A percentile compares a stretch with the other conserved stretches of the same genome.
phyloP scores from a whole-genome alignment of 352 stramenopile species.

The Aphanomyces euteiches region DNA sequence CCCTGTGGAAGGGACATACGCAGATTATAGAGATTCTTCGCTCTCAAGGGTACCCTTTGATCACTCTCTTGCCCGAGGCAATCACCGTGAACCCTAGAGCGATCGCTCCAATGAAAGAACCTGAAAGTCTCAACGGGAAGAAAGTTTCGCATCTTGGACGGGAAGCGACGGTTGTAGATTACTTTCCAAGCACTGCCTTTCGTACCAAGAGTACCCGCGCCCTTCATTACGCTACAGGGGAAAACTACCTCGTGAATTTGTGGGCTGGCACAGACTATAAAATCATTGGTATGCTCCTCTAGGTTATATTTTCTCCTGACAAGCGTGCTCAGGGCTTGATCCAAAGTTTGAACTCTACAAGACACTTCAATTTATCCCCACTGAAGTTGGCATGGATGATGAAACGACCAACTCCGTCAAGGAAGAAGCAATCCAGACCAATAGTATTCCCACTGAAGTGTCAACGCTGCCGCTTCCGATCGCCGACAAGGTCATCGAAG shows the following conservation, averaged over 20 bases:
- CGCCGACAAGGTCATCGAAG: neutral
- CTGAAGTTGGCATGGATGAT: constrained; percentile 34
- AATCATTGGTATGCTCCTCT: constrained; percentile 47
- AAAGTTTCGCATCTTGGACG: constrained; percentile 64
- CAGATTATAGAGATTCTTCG: constrained; percentile 80
- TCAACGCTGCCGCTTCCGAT: too few relatives aligned
- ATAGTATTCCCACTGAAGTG: too few relatives aligned
- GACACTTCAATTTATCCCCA: constrained; percentile 68
- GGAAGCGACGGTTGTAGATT: constrained; percentile 75
- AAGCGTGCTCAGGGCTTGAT: constrained; percentile 37
- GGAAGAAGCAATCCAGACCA: neutral
- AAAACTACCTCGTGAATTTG: constrained; percentile 74
- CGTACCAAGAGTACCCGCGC: constrained; percentile 65
- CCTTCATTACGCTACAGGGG: constrained; percentile 73
- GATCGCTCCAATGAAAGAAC: constrained; percentile 82
- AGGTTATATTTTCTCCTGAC: neutral
- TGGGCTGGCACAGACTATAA: constrained; percentile 82
- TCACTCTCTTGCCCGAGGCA: neutral
- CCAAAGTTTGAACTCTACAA: constrained; percentile 67
- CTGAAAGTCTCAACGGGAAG: constrained; percentile 72
- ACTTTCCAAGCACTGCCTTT: constrained; percentile 72
- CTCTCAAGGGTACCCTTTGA: constrained; percentile 50
- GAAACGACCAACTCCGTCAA: neutral
- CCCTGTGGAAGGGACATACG: constrained; percentile 75
- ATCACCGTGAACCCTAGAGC: neutral